Conservation (phyloP, 176 grass and related monocot species). For the Coix lacrymajobi region DNA sequence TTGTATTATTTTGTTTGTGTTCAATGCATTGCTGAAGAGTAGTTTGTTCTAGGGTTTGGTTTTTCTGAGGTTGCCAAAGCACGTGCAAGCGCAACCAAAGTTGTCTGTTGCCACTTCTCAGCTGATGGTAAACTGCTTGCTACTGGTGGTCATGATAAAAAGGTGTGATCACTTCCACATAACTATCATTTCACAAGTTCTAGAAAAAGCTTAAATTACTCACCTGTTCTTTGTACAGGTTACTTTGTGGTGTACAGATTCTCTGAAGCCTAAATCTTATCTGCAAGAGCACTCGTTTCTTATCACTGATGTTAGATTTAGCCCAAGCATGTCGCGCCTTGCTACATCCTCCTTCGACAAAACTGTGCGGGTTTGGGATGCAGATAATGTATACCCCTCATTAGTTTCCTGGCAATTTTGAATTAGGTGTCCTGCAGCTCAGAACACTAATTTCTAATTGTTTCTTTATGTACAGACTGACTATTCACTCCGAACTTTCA, state of each 20-base stretch:
- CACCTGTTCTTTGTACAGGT: constrained; percentile 44
- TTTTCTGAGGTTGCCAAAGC: constrained; percentile 65
- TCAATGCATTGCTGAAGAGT: constrained; percentile 1
- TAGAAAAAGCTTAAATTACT: constrained; percentile 9
- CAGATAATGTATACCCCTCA: constrained; percentile 74
- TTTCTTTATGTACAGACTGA: constrained; percentile 59
- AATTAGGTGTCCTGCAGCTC: neutral
- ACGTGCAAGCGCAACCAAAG: constrained; percentile 78
- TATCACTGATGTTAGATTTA: constrained; percentile 97
- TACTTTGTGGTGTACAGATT: constrained; percentile 72
- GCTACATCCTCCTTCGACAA: constrained; percentile 98
- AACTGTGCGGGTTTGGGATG: constrained; percentile 97
- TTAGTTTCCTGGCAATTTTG: neutral
- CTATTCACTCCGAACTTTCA: constrained; percentile 97
- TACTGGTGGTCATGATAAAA: constrained; percentile 99
- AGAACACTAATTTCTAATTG: constrained; percentile 1
- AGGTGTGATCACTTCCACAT: constrained; percentile 37
- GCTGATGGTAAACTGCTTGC: constrained; percentile 96
- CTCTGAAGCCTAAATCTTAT: constrained; percentile 68
- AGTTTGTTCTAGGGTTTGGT: constrained; percentile 58
- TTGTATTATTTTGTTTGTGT: neutral
- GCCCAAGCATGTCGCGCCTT: constrained; percentile 86
- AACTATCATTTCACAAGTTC: neutral
- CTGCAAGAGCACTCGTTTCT: constrained; percentile 78
- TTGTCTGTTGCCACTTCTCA: constrained; percentile 89